A percentile compares a stretch with the other conserved stretches of the same genome.
phyloP scores from a whole-genome alignment of 805 yeast genomes.

The Starmerella floris region DNA sequence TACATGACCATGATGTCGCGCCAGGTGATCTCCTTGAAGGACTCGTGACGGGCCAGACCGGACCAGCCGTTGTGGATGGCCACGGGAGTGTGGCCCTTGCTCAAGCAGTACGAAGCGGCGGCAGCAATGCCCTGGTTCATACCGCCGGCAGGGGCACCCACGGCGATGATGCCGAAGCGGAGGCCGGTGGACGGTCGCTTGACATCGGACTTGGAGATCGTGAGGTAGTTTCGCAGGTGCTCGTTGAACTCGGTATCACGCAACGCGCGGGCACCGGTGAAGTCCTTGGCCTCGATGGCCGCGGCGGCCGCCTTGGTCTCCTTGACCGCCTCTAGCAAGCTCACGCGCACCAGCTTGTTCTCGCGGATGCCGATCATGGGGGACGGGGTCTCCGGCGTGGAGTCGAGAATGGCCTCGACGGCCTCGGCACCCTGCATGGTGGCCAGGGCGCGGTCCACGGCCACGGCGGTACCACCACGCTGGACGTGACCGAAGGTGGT shows the following conservation, averaged over 20 bases:
- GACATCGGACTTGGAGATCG: conserved; percentile 54
- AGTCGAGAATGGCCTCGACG: conserved; percentile 76
- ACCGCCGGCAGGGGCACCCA: conserved; percentile 97
- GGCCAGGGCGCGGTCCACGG: conserved; percentile 80
- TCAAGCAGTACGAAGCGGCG: conserved; percentile 76
- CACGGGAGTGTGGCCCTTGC: conserved; percentile 78
- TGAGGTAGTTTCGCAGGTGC: conserved; percentile 56
- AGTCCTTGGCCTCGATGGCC: conserved; percentile 68
- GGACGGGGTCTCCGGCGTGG: conserved; percentile 82
- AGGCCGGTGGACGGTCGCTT: conserved; percentile 29
- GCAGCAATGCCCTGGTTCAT: conserved; percentile 85
- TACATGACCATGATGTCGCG: conserved; percentile 79
- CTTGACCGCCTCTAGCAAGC: conserved; percentile 79
- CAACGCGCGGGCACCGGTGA: conserved; percentile 71
- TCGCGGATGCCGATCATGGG: conserved; percentile 87
- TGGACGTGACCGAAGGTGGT: conserved; percentile 96
- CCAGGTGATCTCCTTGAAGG: conserved; percentile 66
- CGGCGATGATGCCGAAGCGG: conserved; percentile 73
- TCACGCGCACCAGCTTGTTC: conserved; percentile 72
- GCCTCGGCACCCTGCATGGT: conserved; percentile 98
- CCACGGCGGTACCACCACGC: conserved; percentile 97
- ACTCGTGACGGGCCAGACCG: conserved; percentile 81
- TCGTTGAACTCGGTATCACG: conserved; percentile 84
- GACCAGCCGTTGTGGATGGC: conserved; percentile 90
- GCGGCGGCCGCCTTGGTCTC: conserved; percentile 80